A percentile compares a stretch with the other conserved stretches of the same genome.
phyloP scores from a whole-genome alignment of 2,329 filamentous ascomycete genomes.

The Diaporthe sp. region DNA sequence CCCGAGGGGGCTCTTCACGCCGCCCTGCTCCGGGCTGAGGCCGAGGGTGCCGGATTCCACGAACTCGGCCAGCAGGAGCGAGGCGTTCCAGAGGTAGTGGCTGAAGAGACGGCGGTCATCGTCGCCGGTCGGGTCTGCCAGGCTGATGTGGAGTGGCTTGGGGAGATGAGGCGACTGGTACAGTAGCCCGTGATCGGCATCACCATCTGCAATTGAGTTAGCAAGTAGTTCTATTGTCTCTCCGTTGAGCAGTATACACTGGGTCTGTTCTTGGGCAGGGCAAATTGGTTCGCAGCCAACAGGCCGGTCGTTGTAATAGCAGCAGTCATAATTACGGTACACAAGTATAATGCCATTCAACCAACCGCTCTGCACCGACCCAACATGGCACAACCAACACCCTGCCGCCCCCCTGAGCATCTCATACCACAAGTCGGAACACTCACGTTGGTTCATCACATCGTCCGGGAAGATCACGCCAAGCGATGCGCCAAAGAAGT shows the following conservation, averaged over 20 bases:
- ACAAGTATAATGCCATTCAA: background rate
- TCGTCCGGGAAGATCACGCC: conserved; percentile 78
- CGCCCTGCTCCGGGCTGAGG: conserved; percentile 33
- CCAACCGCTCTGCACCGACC: background rate
- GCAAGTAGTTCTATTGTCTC: background rate
- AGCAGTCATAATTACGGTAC: background rate
- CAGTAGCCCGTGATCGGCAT: conserved; percentile 67
- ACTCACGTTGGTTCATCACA: conserved; percentile 66
- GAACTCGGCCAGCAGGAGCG: conserved; percentile 66
- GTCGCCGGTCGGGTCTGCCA: conserved; percentile 63
- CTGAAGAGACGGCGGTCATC: conserved; percentile 72
- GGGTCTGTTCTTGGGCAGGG: background rate
- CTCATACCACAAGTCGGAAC: background rate
- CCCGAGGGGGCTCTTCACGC: background rate
- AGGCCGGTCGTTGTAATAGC: background rate
- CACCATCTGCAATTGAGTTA: conserved; percentile 60
- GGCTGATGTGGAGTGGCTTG: conserved; percentile 56
- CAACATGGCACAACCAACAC: conserved; percentile 7
- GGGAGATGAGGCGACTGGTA: conserved; percentile 69
- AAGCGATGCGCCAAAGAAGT: conserved; percentile 70
- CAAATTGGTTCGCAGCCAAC: background rate
- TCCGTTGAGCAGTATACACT: background rate
- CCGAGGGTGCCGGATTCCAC: conserved; percentile 63
- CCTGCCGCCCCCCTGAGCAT: background rate
- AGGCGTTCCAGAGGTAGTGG: conserved; percentile 81